Base-by-base conservation (phyloP, 225 moss, liverwort and hornwort species). In the Polytrichum commune region DNA sequence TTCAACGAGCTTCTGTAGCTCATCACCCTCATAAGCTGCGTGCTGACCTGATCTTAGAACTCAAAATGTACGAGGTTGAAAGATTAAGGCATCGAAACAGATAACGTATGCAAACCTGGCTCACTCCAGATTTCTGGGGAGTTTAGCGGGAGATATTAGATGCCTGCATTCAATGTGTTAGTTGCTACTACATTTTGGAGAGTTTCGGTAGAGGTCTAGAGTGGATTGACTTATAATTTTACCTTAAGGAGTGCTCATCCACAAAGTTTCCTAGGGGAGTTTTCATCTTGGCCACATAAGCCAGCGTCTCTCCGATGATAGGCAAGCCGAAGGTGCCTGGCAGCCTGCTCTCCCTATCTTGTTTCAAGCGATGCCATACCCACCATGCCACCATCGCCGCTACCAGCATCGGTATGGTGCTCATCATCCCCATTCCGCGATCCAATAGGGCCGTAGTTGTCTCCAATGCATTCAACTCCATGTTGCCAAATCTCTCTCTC, bases 311-410 rank as follows among this genome's bases (percentile, higher is more conserved):
- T 7, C 86, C 86, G 1, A 86, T 58, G 71, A 83, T 66, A 5
- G 86, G 86, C 65, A 78, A 58, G 54, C 86, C 86, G 35, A 81
- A 86, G 29, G 80, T 78, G 26, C 86, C 86, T 1, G 86, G 86
- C 54, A 86, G 66, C 3, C 81, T 65, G 0, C 71, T 80, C 60
- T 76, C 65, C 8, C 65, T 75, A 10, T 83, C 78, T 0, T 75
- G 71, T 35, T 32, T 76, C 1, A 27, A 35, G 18, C 83, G 80
- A 71, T 86, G 76, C 81, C 83, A 86, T 19, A 72, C 38, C 81
- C 80, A 83, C 80, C 80, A 78, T 10, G 69, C 35, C 28, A 68
- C 25, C 8, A 66, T 71, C 2, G 78, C 86, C 63, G 78, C 16
- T 20, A 80, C 5, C 6, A 86, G 23, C 69, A 82, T 16, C 0